Base-by-base conservation (phyloP, 495 filamentous ascomycete genomes). In the Aspergillus leporis region DNA sequence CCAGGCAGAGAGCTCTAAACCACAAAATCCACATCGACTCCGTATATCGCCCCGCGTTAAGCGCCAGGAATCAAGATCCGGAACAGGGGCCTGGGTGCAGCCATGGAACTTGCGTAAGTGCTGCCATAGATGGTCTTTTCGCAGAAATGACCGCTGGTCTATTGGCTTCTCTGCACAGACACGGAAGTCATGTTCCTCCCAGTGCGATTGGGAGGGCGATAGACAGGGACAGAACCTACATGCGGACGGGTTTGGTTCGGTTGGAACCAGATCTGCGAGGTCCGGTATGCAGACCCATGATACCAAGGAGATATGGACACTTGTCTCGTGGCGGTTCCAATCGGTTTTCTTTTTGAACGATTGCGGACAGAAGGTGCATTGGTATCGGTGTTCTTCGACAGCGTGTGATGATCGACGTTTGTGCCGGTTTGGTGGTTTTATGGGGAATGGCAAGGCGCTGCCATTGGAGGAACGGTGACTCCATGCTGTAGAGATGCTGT, bases 281-380 rank as follows among this genome's bases (percentile, higher is more conserved):
- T 47, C 36, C 4, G 55, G 86, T 21, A 83, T 82, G 66, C 90
- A 94, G 22, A 90, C 79, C 90, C 90, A 94, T 23, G 85, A 85
- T 62, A 92, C 90, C 0, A 93, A 80, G 14, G 83, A 85, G 30
- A 94, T 66, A 67, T 94, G 90, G 19, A 92, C 75, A 19, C 87
- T 90, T 61, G 90, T 92, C 68, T 94, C 90, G 69, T 94, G 90
- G 36, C 90, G 80, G 53, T 87, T 81, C 90, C 90, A 94, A 70
- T 94, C 90, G 70, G 91, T 88, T 70, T 92, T 91, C 53, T 87
- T 91, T 58, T 86, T 85, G 74, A 93, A 93, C 0, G 85, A 88
- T 56, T 90, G 85, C 0, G 85, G 85, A 67, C 90, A 94, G 74
- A 94, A 94, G 9, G 90, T 94, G 70, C 90, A 94, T 65, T 92